Conservation (phyloP, 192 early-diverging fungal genomes). For the Phycomyces nitens region DNA sequence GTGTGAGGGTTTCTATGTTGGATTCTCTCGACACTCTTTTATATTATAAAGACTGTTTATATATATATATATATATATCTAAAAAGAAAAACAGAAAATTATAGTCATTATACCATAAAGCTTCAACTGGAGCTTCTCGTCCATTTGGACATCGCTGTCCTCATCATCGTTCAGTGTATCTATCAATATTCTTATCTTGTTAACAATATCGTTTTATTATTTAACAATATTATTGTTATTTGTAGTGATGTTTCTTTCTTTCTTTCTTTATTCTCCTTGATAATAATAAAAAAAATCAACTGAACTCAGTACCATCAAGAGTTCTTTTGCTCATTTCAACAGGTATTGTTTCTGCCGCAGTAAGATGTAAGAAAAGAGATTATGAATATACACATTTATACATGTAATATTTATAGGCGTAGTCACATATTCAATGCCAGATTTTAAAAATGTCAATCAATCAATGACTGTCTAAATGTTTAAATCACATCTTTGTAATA, state of each 20-base stretch:
- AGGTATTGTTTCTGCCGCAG: no score
- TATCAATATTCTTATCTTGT: neutral
- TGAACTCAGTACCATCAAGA: constrained; percentile 8
- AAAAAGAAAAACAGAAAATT: constrained; percentile 1
- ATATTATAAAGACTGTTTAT: no score
- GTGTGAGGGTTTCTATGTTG: neutral
- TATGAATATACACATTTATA: neutral
- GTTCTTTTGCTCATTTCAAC: constrained; percentile 22
- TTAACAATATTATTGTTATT: neutral
- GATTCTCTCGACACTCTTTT: neutral
- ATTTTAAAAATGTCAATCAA: no score
- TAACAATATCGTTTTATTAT: neutral
- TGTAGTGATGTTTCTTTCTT: neutral
- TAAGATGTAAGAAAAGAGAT: neutral
- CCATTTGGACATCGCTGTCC: constrained; percentile 30
- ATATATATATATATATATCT: no score
- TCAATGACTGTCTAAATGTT: no score
- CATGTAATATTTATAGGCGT: no score
- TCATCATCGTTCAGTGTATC: constrained; percentile 26
- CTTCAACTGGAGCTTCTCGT: constrained; percentile 20
- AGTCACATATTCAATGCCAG: no score
- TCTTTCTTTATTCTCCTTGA: neutral
- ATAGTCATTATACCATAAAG: constrained; percentile 26
- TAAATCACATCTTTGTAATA: no score
- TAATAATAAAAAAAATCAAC: no score